phyloP scores from a whole-genome alignment of 768 basidiomycete genomes.

The Pleurotus tuoliensis region DNA sequence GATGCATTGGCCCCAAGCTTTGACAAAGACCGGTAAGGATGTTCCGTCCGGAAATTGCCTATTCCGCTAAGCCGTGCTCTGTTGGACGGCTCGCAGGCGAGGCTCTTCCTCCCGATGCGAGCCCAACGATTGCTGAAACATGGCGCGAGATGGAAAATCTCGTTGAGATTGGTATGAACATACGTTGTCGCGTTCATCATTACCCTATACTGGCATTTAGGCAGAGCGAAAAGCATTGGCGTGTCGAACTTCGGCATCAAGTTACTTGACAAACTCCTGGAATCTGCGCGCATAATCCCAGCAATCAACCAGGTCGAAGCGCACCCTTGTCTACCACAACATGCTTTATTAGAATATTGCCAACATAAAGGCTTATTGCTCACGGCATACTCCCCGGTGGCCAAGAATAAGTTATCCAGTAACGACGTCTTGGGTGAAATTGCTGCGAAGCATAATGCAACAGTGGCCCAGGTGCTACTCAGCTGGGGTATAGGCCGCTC shows the following conservation, averaged over 20 bases:
- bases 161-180: constrained; percentile 33
- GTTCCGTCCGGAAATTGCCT: constrained; percentile 10
- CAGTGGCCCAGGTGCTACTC: constrained; percentile 51
- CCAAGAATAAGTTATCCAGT: constrained; percentile 17
- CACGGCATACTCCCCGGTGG: constrained; percentile 45
- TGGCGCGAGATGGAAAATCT: constrained; percentile 63
- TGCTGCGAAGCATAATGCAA: constrained; percentile 23
- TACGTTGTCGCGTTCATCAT: constrained; percentile 18
- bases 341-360: constrained; percentile 39
- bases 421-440: constrained; percentile 24
- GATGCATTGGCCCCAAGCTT: constrained; percentile 45
- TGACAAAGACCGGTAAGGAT: constrained; percentile 32
- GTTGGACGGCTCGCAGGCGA: background rate
- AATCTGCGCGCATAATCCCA: constrained; percentile 48
- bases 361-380: constrained; percentile 35
- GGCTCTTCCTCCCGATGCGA: constrained; percentile 16
- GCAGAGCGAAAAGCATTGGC: constrained; percentile 52
- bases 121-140: constrained; percentile 36
- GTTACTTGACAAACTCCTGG: constrained; percentile 49
- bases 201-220: constrained; percentile 23
- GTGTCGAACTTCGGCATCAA: constrained; percentile 64
- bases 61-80: background rate
- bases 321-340: constrained; percentile 43
- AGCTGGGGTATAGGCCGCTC: constrained; percentile 64
- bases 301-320: constrained; percentile 69